Conservation (phyloP, 345 rosid species). For the Excoecaria cochinchinensis region DNA sequence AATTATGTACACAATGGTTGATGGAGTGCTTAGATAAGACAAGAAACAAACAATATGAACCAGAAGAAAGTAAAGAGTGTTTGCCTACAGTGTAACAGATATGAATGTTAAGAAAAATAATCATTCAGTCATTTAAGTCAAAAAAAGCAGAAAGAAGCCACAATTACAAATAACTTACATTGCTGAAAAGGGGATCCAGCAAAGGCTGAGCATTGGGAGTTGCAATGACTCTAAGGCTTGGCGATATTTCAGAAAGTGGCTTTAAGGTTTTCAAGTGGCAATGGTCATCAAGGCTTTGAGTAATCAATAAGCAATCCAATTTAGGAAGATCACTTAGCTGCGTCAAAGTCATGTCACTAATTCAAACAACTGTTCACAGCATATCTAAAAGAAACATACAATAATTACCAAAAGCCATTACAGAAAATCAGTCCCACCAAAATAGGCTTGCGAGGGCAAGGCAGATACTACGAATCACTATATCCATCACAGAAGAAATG, state of each 20-base stretch:
- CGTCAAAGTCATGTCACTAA: slow-evolving; percentile 25
- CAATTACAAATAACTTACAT: slow-evolving; percentile 41
- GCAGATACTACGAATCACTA: background rate
- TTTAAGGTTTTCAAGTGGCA: slow-evolving; percentile 80
- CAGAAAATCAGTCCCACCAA: background rate
- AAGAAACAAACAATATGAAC: background rate
- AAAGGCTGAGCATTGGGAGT: slow-evolving; percentile 92
- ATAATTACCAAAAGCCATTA: background rate
- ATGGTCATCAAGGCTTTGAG: slow-evolving; percentile 96
- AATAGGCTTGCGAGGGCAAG: background rate
- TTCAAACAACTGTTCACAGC: background rate
- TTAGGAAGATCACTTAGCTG: slow-evolving; percentile 86
- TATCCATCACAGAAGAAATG: background rate
- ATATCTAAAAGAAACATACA: background rate
- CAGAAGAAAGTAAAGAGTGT: background rate
- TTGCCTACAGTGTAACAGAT: background rate
- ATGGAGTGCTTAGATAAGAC: background rate
- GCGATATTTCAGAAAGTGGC: slow-evolving; percentile 62
- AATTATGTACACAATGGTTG: too few relatives aligned
- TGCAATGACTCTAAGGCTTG: slow-evolving; percentile 63
- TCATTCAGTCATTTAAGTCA: background rate
- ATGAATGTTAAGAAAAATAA: background rate
- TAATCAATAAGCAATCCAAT: slow-evolving; percentile 75
- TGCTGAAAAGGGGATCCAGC: slow-evolving; percentile 70
- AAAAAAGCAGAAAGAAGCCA: background rate